These are phyloP conservation scores for Schizophyllum amplum DNA, from an alignment of 1,284 basidiomycete genomes.

Conservation along the genomic window DNA sequence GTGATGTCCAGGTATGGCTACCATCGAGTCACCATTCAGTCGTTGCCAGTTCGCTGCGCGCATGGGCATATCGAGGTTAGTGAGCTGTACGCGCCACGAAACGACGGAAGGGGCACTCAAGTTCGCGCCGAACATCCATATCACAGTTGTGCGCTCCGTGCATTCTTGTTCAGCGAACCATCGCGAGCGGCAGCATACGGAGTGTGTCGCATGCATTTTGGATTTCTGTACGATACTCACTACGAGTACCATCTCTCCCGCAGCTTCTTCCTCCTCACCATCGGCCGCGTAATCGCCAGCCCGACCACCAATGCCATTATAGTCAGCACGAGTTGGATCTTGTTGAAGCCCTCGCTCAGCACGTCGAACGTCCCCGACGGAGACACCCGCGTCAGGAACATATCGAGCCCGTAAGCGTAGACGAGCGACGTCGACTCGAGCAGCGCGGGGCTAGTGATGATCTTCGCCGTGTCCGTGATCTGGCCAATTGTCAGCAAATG, in stretches of 20 bases:
- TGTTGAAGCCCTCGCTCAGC: constrained; percentile 90
- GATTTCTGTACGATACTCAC: not conserved
- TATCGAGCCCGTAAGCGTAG: constrained; percentile 79
- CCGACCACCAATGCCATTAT: constrained; percentile 65
- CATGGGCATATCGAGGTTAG: no score
- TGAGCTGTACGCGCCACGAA: no score
- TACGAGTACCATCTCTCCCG: constrained; percentile 62
- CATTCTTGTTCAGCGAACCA: no score
- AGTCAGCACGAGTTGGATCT: constrained; percentile 84
- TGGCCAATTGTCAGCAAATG: constrained; percentile 19
- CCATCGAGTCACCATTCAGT: no score
- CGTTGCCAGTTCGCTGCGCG: no score
- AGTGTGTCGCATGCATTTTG: no score
- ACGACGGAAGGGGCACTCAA: no score
- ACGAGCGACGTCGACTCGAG: constrained; percentile 92
- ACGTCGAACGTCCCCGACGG: constrained; percentile 93
- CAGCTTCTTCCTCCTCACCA: constrained; percentile 58
- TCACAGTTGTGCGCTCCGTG: no score
- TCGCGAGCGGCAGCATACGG: no score
- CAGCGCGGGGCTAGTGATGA: constrained; percentile 74
- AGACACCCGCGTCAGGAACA: constrained; percentile 78
- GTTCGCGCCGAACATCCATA: no score
- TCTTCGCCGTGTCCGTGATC: constrained; percentile 59
- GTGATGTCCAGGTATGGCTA: no score
- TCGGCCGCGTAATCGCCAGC: constrained; percentile 70